Conservation (phyloP, 2,329 filamentous ascomycete species). For the Rutstroemia sp. region DNA sequence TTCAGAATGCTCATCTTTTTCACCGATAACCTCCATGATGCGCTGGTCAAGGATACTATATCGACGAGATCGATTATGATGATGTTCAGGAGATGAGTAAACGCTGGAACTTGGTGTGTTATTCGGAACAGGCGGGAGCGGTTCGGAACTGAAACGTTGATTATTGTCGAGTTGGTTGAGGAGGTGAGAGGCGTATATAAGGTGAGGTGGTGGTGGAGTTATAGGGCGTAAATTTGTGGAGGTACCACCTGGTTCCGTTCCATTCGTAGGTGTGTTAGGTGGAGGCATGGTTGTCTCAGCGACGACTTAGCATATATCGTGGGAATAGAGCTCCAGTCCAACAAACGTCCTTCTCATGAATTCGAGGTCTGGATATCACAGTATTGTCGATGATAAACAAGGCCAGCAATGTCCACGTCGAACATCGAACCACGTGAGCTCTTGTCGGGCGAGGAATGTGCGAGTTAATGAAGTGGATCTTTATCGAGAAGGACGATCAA, state of each 20-base stretch:
- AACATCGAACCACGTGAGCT: too few species aligned
- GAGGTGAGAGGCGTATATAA: neutral
- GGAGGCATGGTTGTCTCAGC: slow-evolving; percentile 12
- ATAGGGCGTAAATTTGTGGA: neutral
- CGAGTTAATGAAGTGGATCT: too few species aligned
- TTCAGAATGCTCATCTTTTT: neutral
- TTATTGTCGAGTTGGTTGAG: too few species aligned
- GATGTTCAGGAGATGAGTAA: neutral
- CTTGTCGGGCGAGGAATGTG: too few species aligned
- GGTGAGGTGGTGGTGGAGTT: slow-evolving; percentile 1
- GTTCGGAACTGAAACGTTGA: too few species aligned
- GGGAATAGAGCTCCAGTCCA: too few species aligned
- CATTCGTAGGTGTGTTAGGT: slow-evolving; percentile 11
- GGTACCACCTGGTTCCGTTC: neutral
- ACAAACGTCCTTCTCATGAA: too few species aligned
- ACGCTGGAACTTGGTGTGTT: slow-evolving; percentile 4
- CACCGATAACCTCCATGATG: slow-evolving; percentile 4
- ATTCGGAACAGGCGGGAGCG: neutral
- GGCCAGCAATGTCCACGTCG: too few species aligned
- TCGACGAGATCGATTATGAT: neutral
- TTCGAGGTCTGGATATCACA: too few species aligned
- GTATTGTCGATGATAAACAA: too few species aligned
- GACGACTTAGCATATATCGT: neutral
- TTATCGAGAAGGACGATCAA: too few species aligned
- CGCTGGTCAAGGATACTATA: neutral